Evolutionary conservation across 768 basidiomycete genomes (phyloP).

Genomic region (Phlebiopsis flavidoalba): DNA sequence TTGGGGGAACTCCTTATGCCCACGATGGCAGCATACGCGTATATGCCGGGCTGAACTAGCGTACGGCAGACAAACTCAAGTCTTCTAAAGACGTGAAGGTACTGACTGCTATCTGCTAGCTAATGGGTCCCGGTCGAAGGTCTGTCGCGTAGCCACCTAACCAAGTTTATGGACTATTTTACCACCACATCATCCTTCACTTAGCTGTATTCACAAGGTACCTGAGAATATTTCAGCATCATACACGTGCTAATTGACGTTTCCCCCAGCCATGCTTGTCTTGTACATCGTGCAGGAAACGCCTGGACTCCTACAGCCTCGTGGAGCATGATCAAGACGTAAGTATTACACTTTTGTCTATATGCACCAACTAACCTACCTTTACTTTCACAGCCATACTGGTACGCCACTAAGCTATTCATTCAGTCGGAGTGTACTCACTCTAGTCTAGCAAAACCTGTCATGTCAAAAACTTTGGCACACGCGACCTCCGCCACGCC

Average conservation of each 20-base stretch:
- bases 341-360: slow-evolving; percentile 21
- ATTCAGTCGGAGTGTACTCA: neutral
- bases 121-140: slow-evolving; percentile 85
- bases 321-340: slow-evolving; percentile 85
- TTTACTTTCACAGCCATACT: slow-evolving; percentile 34
- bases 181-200: neutral
- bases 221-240: neutral
- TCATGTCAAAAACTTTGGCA: slow-evolving; percentile 76
- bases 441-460: slow-evolving; percentile 63
- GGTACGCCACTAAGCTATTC: slow-evolving; percentile 20
- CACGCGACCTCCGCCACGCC: slow-evolving; percentile 64
- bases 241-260: slow-evolving; percentile 10
- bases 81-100: neutral
- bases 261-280: slow-evolving; percentile 65
- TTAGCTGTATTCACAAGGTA: slow-evolving; percentile 83
- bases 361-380: slow-evolving; percentile 1
- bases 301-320: slow-evolving; percentile 70
- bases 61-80: slow-evolving; percentile 31
- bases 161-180: neutral
- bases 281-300: slow-evolving; percentile 71
- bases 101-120: slow-evolving; percentile 36
- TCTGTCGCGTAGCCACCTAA: slow-evolving; percentile 31
- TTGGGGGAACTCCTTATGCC: slow-evolving; percentile 70
- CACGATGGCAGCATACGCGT: slow-evolving; percentile 71
- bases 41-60: slow-evolving; percentile 89